These are phyloP conservation scores for Lasiodiplodia theobromae DNA, from an alignment of 2,329 filamentous ascomycete species.

Conservation along the genomic window DNA sequence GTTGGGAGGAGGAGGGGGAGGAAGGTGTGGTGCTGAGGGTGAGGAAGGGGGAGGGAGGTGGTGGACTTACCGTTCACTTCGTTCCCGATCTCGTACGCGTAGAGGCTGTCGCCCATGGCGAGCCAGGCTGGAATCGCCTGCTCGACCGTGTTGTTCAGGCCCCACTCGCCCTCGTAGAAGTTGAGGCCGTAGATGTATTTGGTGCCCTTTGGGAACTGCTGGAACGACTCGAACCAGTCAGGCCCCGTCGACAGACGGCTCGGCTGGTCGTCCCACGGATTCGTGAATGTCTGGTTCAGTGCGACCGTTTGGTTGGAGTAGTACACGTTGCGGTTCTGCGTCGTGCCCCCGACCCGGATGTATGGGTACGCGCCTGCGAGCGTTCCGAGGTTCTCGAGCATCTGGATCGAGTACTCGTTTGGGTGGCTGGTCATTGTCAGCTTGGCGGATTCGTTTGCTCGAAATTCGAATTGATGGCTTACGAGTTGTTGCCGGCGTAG, in stretches of 20 bases:
- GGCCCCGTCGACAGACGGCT: slow-evolving; percentile 33
- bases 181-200: slow-evolving; percentile 36
- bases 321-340: slow-evolving; percentile 34
- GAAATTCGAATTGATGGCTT: neutral
- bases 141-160: slow-evolving; percentile 31
- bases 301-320: slow-evolving; percentile 31
- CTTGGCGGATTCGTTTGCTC: neutral
- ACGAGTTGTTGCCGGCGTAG: slow-evolving; percentile 4
- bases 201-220: slow-evolving; percentile 35
- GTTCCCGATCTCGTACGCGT: slow-evolving; percentile 36
- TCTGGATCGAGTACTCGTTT: slow-evolving; percentile 34
- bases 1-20: too few relatives aligned
- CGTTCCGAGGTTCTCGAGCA: slow-evolving; percentile 35
- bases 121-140: slow-evolving; percentile 31
- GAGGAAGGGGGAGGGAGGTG: too few relatives aligned
- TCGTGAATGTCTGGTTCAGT: slow-evolving; percentile 34
- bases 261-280: slow-evolving; percentile 35
- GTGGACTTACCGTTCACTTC: slow-evolving; percentile 34
- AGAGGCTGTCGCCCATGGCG: slow-evolving; percentile 32
- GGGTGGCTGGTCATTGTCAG: slow-evolving; percentile 24
- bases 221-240: slow-evolving; percentile 35
- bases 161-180: slow-evolving; percentile 33
- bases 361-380: slow-evolving; percentile 32
- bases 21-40: too few relatives aligned
- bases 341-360: slow-evolving; percentile 35